Evolutionary conservation across 352 stramenopile genomes (phyloP), one percentile per base, ranked within the genome.

Genomic region (Globisporangium irregulare): DNA sequence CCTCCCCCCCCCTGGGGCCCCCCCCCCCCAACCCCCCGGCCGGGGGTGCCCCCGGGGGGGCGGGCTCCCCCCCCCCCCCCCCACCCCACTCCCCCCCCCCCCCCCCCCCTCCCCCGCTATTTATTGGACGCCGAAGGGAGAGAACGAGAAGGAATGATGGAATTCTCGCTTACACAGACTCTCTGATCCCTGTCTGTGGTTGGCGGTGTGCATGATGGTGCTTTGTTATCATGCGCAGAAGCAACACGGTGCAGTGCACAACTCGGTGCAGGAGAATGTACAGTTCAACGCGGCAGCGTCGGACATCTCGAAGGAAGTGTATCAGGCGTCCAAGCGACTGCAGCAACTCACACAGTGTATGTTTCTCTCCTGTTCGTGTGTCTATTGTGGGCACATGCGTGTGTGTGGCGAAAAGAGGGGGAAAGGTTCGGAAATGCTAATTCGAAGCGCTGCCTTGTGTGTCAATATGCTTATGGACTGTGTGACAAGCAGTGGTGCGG

Each of bases 271-370:
- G 61, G 84, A 93, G 73, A 92, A 90, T 71, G 78, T 76, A 7
- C 82, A 93, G 66, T 94, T 94, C 66, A 94, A 92, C 63, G 85
- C 84, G 10, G 83, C 84, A 0, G 87, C 87, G 22, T 91, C 80
- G 24, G 87, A 93, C 59, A 86, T 94, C 54, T 94, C 87, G 14
- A 93, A 90, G 59, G 87, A 94, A 75, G 84, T 94, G 9, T 84
- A 87, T 15, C 86, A 93, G 67, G 85, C 85, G 10, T 91, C 87
- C n/a, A 87, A 83, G 73, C 73, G 87, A 12, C 76, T 94, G 69
- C 87, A 93, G 80, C 84, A 93, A 62, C 73, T 94, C 22, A 91
- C 87, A 2, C 82, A 91, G 61, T 62, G 87, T 94, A 75, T 63
- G 84, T 84, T 1, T 32, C 51, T 15, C 10, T 34, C 15, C 7